Evolutionary conservation across 371 early-diverging fungal genomes (phyloP).

Genomic region (Mortierella sp.): DNA sequence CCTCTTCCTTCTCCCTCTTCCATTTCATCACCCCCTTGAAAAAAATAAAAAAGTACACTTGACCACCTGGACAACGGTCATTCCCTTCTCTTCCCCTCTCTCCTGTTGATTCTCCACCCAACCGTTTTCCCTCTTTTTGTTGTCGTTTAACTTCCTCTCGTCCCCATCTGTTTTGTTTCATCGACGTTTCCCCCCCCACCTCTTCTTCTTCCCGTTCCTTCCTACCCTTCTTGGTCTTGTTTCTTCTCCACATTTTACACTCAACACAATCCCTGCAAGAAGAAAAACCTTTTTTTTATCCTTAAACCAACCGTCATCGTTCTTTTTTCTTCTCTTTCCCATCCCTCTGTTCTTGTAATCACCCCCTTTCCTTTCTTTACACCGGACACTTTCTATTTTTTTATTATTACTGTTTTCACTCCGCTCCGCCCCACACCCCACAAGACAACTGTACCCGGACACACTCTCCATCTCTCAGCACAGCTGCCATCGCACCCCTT

Average conservation of each 20-base stretch:
- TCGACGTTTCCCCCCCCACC: background rate
- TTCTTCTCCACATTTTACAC: background rate
- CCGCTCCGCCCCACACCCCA: slow-evolving; percentile 8
- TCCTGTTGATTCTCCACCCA: background rate
- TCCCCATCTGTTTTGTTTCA: background rate
- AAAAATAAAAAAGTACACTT: background rate
- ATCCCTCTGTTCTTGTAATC: background rate
- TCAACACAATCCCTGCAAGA: background rate
- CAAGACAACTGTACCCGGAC: background rate
- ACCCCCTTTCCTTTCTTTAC: background rate
- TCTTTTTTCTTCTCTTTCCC: background rate
- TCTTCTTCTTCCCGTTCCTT: too few species aligned
- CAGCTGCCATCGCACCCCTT: background rate
- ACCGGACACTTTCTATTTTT: background rate
- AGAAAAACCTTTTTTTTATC: background rate
- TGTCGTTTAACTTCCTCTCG: background rate
- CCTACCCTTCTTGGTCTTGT: background rate
- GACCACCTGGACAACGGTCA: slow-evolving; percentile 2
- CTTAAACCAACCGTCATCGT: background rate
- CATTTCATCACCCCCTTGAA: background rate
- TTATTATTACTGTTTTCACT: background rate
- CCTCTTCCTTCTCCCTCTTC: background rate
- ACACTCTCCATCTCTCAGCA: background rate
- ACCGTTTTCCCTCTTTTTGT: background rate
- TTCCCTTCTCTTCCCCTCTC: background rate